Conservation (phyloP, 208 protist genomes). For the Hexamita inflata region DNA sequence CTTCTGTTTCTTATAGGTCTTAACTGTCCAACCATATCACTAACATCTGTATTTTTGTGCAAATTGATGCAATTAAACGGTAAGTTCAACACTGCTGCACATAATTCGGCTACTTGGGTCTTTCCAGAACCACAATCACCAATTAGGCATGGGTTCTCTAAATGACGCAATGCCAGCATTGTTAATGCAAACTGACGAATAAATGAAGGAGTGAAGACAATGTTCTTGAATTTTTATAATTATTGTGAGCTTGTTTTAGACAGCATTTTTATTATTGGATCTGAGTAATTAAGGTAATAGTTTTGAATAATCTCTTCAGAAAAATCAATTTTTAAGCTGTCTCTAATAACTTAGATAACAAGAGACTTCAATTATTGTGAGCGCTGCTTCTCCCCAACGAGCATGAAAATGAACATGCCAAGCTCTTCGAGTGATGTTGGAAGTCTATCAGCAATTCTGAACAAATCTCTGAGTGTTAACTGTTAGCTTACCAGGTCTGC, state of each 20-base stretch:
- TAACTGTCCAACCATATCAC: constrained; percentile 82
- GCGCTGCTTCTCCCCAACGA: constrained; percentile 88
- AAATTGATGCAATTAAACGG: constrained; percentile 90
- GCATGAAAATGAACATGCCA: constrained; percentile 82
- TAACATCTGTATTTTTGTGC: constrained; percentile 96
- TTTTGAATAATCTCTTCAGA: constrained; percentile 31
- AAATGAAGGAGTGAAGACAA: constrained; percentile 22
- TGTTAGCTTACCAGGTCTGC: constrained; percentile 67
- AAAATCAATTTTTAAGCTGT: constrained; percentile 50
- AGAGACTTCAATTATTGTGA: constrained; percentile 71
- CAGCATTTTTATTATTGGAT: neutral
- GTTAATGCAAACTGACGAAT: neutral
- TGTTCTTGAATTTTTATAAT: constrained; percentile 34
- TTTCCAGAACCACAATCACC: constrained; percentile 95
- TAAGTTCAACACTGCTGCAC: constrained; percentile 30
- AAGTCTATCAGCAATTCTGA: constrained; percentile 89
- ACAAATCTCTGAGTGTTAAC: constrained; percentile 94
- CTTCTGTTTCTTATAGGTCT: no score
- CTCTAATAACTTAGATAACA: constrained; percentile 63
- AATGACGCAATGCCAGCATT: neutral
- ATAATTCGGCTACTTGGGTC: constrained; percentile 85
- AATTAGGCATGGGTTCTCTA: constrained; percentile 85
- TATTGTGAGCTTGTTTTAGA: constrained; percentile 50
- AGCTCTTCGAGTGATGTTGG: constrained; percentile 70
- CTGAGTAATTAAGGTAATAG: neutral